A percentile compares a stretch with the other conserved stretches of the same genome.
These are phyloP conservation scores for Rutidosis leptorrhynchoides DNA, from an alignment of 129 eudicot genomes.

Conservation along the genomic window DNA sequence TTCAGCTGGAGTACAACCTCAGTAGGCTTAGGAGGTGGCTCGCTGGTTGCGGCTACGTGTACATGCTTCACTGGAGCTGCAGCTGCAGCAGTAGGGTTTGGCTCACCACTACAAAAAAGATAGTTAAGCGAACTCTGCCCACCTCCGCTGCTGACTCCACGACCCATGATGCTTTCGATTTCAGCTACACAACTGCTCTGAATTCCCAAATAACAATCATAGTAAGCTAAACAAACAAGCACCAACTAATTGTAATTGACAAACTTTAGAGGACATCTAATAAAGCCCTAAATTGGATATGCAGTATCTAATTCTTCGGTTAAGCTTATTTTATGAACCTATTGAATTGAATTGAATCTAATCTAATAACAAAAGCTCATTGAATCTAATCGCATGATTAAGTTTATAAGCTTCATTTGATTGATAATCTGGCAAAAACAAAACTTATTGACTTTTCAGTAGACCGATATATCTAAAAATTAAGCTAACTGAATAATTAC, in stretches of 20 bases:
- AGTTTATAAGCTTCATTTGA: background rate
- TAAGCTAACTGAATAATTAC: background rate
- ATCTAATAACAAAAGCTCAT: background rate
- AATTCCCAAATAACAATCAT: background rate
- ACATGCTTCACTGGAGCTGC: conserved; percentile 27
- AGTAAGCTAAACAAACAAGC: background rate
- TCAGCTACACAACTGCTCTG: background rate
- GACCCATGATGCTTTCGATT: conserved; percentile 54
- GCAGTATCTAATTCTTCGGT: background rate
- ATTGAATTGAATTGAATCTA: too few relatives aligned
- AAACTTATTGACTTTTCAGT: background rate
- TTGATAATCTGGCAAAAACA: background rate
- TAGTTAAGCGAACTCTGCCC: conserved; percentile 78
- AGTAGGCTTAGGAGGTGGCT: conserved; percentile 49
- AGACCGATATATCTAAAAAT: background rate
- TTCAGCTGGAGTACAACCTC: conserved; percentile 40
- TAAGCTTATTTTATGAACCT: background rate
- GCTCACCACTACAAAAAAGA: conserved; percentile 62
- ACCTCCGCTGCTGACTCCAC: conserved; percentile 83
- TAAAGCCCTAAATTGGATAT: background rate
- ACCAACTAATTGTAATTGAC: background rate
- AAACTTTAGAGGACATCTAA: background rate
- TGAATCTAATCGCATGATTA: background rate
- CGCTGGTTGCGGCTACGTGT: conserved; percentile 32
- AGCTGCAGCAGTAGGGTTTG: conserved; percentile 43